phyloP scores from a whole-genome alignment of 2,329 filamentous ascomycete genomes.

The Dothistroma septosporum region DNA sequence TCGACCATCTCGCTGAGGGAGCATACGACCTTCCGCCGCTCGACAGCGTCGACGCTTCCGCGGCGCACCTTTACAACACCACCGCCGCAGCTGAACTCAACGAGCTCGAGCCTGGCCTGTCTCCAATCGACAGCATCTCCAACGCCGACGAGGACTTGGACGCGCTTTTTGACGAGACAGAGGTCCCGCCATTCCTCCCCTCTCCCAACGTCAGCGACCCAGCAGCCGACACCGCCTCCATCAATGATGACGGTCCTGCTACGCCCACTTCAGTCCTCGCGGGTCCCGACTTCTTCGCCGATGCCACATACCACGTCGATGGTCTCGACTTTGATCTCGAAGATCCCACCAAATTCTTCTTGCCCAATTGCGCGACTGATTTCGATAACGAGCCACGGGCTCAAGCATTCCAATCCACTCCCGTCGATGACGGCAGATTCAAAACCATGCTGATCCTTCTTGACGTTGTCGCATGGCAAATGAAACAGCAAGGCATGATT shows the following conservation, averaged over 20 bases:
- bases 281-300: background rate
- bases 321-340: background rate
- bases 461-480: background rate
- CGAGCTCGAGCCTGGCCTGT: background rate
- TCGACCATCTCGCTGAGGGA: background rate
- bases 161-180: background rate
- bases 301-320: background rate
- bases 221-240: background rate
- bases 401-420: background rate
- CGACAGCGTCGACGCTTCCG: background rate
- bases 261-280: background rate
- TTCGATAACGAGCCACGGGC: background rate
- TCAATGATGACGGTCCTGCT: background rate
- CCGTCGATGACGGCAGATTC: background rate
- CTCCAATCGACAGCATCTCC: background rate
- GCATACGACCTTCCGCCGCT: background rate
- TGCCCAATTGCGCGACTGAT: background rate
- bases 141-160: background rate
- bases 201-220: background rate
- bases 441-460: background rate
- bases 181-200: background rate
- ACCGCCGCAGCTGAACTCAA: background rate
- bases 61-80: background rate
- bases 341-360: background rate
- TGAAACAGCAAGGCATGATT: background rate